A percentile compares a stretch with the other conserved stretches of the same genome.
Evolutionary conservation across 306 rosid genomes (phyloP).

Genomic region (Sechiopsis laciniata): DNA sequence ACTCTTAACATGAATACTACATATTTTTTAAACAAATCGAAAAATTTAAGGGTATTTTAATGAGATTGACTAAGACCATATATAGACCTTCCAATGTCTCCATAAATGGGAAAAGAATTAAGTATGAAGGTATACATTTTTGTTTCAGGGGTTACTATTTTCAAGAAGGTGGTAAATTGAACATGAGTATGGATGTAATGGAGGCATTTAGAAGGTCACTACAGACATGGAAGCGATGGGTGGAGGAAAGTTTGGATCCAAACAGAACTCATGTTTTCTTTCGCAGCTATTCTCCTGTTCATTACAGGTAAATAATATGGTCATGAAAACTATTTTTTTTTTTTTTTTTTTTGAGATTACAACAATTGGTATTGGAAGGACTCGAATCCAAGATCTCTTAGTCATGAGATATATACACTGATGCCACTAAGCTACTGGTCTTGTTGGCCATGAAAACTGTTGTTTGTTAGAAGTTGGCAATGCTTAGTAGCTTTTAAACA

Average conservation of each 20-base stretch:
- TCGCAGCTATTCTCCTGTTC: conserved; percentile 67
- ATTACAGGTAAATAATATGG: conserved; percentile 50
- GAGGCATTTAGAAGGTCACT: conserved; percentile 69
- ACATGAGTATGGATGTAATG: conserved; percentile 49
- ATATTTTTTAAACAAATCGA: too few relatives aligned
- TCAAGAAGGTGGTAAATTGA: conserved; percentile 55
- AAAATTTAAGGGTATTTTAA: too few relatives aligned
- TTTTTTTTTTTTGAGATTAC: too few relatives aligned
- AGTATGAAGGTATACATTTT: neutral
- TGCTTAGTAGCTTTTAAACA: neutral
- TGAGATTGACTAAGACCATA: neutral
- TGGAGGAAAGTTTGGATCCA: conserved; percentile 41
- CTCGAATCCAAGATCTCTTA: too few relatives aligned
- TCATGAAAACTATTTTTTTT: neutral
- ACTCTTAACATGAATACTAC: too few relatives aligned
- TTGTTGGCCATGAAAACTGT: too few relatives aligned
- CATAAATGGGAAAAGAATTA: neutral
- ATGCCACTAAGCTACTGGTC: too few relatives aligned
- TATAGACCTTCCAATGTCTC: neutral
- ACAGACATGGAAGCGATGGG: conserved; percentile 76
- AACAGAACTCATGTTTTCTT: conserved; percentile 52
- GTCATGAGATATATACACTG: too few relatives aligned
- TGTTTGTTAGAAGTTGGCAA: neutral
- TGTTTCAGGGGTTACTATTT: conserved; percentile 60
- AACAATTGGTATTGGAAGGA: too few relatives aligned